These are phyloP conservation scores for Fusarium musae DNA, from an alignment of 2,329 filamentous ascomycete genomes.

Conservation along the genomic window DNA sequence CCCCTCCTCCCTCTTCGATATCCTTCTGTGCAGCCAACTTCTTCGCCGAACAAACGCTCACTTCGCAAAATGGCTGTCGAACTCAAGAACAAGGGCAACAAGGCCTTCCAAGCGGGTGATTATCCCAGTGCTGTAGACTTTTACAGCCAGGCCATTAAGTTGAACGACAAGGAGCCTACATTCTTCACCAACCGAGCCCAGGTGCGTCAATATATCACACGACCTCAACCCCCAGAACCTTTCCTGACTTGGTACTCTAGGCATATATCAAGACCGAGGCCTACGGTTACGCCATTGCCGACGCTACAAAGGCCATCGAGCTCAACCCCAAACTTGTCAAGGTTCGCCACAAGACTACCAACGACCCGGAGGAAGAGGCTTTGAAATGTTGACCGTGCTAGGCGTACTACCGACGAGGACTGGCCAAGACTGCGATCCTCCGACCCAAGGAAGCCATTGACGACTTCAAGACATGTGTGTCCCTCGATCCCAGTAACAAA, in stretches of 20 bases:
- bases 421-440: slow-evolving; percentile 91
- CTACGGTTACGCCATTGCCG: slow-evolving; percentile 90
- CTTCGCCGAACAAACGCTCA: slow-evolving; percentile 15
- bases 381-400: slow-evolving; percentile 50
- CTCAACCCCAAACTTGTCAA: slow-evolving; percentile 90
- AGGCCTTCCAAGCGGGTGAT: slow-evolving; percentile 88
- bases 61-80: slow-evolving; percentile 75
- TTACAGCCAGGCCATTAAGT: slow-evolving; percentile 88
- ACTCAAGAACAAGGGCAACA: slow-evolving; percentile 94
- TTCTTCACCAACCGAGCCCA: slow-evolving; percentile 96
- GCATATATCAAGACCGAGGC: slow-evolving; percentile 95
- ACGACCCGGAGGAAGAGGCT: slow-evolving; percentile 1
- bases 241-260: slow-evolving; percentile 55
- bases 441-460: slow-evolving; percentile 87
- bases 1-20: slow-evolving; percentile 19
- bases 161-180: slow-evolving; percentile 84
- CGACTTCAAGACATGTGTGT: slow-evolving; percentile 92
- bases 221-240: slow-evolving; percentile 44
- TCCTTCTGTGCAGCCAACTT: slow-evolving; percentile 11
- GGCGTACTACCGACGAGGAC: slow-evolving; percentile 94
- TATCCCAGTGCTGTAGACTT: slow-evolving; percentile 84
- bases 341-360: slow-evolving; percentile 59
- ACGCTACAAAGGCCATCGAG: slow-evolving; percentile 91
- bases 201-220: slow-evolving; percentile 62
- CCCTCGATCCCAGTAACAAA: slow-evolving; percentile 87